phyloP scores from a whole-genome alignment of 2,329 filamentous ascomycete species.

The Clonostachys solani region DNA sequence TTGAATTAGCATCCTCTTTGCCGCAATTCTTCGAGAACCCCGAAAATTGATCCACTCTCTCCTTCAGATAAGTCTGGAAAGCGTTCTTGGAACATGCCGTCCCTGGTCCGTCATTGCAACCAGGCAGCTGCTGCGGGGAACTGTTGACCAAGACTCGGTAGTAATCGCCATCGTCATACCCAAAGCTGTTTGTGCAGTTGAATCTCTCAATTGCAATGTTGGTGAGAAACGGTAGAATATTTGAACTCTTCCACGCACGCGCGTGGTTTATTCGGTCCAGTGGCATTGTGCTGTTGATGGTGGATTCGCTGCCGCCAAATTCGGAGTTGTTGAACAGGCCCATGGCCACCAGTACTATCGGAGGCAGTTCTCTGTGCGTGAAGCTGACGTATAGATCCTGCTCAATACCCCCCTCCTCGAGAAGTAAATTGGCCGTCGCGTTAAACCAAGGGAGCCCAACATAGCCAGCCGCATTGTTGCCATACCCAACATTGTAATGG shows the following conservation, averaged over 20 bases:
- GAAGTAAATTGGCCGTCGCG: conserved; percentile 47
- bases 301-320: conserved; percentile 37
- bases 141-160: conserved; percentile 40
- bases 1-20: conserved; percentile 24
- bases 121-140: conserved; percentile 32
- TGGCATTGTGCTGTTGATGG: conserved; percentile 61
- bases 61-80: conserved; percentile 31
- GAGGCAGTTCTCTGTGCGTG: conserved; percentile 65
- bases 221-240: conserved; percentile 60
- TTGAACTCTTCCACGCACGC: conserved; percentile 59
- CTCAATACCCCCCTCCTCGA: conserved; percentile 19
- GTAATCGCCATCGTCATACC: conserved; percentile 47
- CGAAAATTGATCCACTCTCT: conserved; percentile 27
- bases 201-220: conserved; percentile 65
- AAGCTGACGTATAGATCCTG: conserved; percentile 65
- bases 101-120: conserved; percentile 36
- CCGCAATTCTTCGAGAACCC: conserved; percentile 34
- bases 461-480: conserved; percentile 48
- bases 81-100: conserved; percentile 33
- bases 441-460: conserved; percentile 66
- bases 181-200: conserved; percentile 52
- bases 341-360: conserved; percentile 62
- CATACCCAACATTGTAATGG: conserved; percentile 63
- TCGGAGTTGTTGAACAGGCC: conserved; percentile 67
- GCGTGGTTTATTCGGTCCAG: conserved; percentile 56